These are phyloP conservation scores for Wickerhamomyces rabaulensis DNA, from an alignment of 805 yeast genomes.

Conservation along the genomic window DNA sequence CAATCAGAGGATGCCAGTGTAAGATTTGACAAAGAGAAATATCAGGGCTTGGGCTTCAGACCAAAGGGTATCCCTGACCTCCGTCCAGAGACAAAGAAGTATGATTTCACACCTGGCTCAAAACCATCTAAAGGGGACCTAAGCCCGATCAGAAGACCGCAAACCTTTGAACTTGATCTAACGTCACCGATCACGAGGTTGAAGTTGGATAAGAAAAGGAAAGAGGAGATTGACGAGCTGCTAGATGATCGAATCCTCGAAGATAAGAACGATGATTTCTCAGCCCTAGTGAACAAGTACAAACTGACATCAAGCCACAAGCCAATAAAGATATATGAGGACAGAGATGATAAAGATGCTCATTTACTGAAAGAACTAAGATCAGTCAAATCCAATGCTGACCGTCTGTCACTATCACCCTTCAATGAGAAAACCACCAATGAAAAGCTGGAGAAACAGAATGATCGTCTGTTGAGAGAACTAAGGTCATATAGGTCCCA, in stretches of 20 bases:
- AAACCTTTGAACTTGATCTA: not conserved
- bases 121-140: not conserved
- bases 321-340: not conserved
- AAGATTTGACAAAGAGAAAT: not conserved
- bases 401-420: not conserved
- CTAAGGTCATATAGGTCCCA: not conserved
- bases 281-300: not conserved
- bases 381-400: not conserved
- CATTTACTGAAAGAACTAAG: not conserved
- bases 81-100: not conserved
- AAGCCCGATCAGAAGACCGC: not conserved
- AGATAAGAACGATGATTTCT: not conserved
- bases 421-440: not conserved
- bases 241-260: not conserved
- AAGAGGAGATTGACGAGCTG: not conserved
- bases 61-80: conserved; percentile 9
- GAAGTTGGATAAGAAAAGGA: not conserved
- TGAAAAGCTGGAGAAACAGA: not conserved
- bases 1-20: not conserved
- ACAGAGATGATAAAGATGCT: not conserved
- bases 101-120: not conserved
- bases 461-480: not conserved
- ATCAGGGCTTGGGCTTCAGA: conserved; percentile 2
- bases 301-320: not conserved
- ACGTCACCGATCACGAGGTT: not conserved